These are phyloP conservation scores for Corynespora cassiicola DNA, from an alignment of 2,329 filamentous ascomycete species.

Conservation along the genomic window DNA sequence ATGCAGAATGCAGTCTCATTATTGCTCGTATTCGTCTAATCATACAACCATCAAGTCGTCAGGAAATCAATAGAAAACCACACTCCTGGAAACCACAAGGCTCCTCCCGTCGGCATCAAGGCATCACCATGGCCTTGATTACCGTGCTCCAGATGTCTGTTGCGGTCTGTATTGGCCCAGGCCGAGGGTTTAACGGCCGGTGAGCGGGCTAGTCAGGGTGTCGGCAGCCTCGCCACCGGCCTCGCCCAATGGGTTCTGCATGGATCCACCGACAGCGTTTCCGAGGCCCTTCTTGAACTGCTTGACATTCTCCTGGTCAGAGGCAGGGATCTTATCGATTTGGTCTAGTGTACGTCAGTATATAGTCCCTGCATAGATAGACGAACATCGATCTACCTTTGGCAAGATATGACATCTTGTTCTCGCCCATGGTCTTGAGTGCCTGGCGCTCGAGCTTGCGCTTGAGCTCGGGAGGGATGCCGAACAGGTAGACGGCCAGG, in stretches of 20 bases:
- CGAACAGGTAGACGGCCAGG: slow-evolving; percentile 55
- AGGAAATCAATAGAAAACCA: too few relatives aligned
- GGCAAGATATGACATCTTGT: slow-evolving; percentile 53
- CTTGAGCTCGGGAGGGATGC: slow-evolving; percentile 55
- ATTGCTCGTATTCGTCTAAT: too few relatives aligned
- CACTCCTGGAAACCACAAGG: too few relatives aligned
- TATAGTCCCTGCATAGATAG: too few relatives aligned
- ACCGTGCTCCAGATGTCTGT: too few relatives aligned
- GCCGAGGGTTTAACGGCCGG: slow-evolving; percentile 49
- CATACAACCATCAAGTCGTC: too few relatives aligned
- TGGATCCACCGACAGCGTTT: slow-evolving; percentile 40
- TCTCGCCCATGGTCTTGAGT: slow-evolving; percentile 60
- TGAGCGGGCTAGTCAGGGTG: slow-evolving; percentile 41
- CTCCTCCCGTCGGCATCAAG: too few relatives aligned
- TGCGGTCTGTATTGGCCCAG: too few relatives aligned
- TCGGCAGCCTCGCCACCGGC: slow-evolving; percentile 44
- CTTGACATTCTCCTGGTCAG: slow-evolving; percentile 46
- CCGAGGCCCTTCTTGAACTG: slow-evolving; percentile 44
- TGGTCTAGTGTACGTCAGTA: slow-evolving; percentile 34
- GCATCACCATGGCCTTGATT: too few relatives aligned
- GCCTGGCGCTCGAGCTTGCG: slow-evolving; percentile 54
- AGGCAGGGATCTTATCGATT: slow-evolving; percentile 46
- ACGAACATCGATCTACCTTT: slow-evolving; percentile 46
- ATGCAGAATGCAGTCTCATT: too few relatives aligned
- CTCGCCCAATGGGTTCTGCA: slow-evolving; percentile 46